A percentile compares a stretch with the other conserved stretches of the same genome.
phyloP scores from a whole-genome alignment of 345 rosid genomes.

The Salix brachista region DNA sequence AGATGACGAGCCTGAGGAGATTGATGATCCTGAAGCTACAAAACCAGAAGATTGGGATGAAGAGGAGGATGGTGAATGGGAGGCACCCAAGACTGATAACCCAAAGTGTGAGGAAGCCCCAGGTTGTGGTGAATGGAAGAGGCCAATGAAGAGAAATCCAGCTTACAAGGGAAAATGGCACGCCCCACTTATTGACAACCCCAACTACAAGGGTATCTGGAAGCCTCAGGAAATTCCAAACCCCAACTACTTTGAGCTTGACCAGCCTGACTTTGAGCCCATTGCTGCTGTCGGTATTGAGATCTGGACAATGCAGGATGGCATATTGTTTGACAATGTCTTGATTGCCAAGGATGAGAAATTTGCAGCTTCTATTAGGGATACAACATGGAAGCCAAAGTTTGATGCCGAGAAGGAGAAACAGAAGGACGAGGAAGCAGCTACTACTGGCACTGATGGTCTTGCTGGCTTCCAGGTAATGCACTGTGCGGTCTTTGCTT shows the following conservation, averaged over 20 bases:
- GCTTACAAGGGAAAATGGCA: conserved; percentile 90
- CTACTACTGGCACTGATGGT: conserved; percentile 43
- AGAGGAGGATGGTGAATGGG: conserved; percentile 94
- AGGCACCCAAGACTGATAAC: conserved; percentile 78
- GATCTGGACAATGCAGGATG: conserved; percentile 96
- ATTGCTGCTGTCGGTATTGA: conserved; percentile 82
- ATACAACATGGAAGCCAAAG: conserved; percentile 64
- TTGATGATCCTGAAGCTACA: conserved; percentile 80
- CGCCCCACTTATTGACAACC: conserved; percentile 74
- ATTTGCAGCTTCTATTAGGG: conserved; percentile 48
- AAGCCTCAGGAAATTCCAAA: conserved; percentile 76
- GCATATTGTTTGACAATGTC: conserved; percentile 71
- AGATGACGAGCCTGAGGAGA: conserved; percentile 85
- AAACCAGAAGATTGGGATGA: conserved; percentile 96
- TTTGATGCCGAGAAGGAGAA: conserved; percentile 66
- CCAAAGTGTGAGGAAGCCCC: conserved; percentile 72
- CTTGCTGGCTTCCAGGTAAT: conserved; percentile 46
- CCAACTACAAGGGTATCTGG: conserved; percentile 83
- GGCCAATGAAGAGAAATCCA: conserved; percentile 72
- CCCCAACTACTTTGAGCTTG: conserved; percentile 73
- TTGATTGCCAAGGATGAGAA: conserved; percentile 64
- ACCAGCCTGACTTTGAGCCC: conserved; percentile 64
- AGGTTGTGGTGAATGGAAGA: conserved; percentile 91
- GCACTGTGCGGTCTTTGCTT: not conserved
- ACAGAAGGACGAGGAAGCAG: conserved; percentile 67